Evolutionary conservation across 208 protist species (phyloP), one percentile per base, ranked within the genome.

Genomic region (Leishmania major): DNA sequence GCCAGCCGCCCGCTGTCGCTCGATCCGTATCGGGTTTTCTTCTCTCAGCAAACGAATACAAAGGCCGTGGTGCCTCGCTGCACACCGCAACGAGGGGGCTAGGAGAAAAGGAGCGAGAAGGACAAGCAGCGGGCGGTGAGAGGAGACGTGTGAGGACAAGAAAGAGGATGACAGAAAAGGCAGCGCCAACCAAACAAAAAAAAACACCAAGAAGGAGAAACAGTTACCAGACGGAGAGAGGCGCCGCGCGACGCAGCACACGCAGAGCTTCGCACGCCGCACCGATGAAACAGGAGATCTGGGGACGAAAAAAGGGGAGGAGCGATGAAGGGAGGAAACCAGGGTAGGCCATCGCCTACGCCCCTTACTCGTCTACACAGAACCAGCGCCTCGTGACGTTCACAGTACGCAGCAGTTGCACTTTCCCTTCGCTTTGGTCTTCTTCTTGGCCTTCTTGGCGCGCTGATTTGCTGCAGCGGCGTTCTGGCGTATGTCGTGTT

Each of bases 401-500:
- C 55, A 84, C 75, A 80, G 72, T 10, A 84, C 11, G 25, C 49
- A 64, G 45, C 80, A 84, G 28, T 84, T 47, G 75, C 81, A 84
- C 66, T 84, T 84, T 15, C 35, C 51, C 37, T 80, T 77, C n/a
- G 53, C 31, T 49, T 75, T 75, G 1, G 35, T n/a, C 40, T 73
- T 43, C 67, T 84, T 87, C 71, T 83, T 87, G 8, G 67, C 62
- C 28, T 51, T 77, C 59, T 77, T 82, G 6, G 73, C 78, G 17
- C 66, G 71, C 22, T 79, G 77, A 1, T 60, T 75, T 25, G 71
- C 75, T 35, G 64, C 69, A 19, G 62, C 66, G 22, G 62, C 80
- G 49, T 87, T 71, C 31, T 77, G 51, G 6, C 53, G 35, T 28
- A 78, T 75, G 51, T 84, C 80, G 43, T 81, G 78, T 45, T 83